Evolutionary conservation across 176 grass and related monocot species (phyloP), one percentile per base, ranked within the genome.

Genomic region (Rhynchospora breviuscula): DNA sequence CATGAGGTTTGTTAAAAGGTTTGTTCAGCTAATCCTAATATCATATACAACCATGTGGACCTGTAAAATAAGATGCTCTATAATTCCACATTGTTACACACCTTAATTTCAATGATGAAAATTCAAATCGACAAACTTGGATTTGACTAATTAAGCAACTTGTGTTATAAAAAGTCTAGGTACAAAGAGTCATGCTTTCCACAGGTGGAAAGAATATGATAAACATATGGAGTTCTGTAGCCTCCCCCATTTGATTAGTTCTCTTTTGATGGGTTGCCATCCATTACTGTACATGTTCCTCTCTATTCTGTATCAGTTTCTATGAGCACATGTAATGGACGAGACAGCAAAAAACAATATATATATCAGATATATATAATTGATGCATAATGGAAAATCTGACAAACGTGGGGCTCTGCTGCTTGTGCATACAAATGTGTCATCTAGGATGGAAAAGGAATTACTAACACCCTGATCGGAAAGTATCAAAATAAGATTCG

Each of bases 1-100:
- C 44, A 81, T 48, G 17, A 81, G 79, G 79, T 44, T 66, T n/a
- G 79, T 64, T 47, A 81, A 46, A 81, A 63, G 79, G 10, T 63
- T 81, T 82, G 80, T 82, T 82, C 21, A 82, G 22, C 62, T 82
- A 67, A 52, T 67, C 62, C 25, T 49, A 65, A 51, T 82, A 23
- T 43, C 6, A 10, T 13, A 43, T 61, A 19, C 21, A 47, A 63
- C 46, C 79, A 81, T 81, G 58, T 63, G 79, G 29, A 25, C 1
- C 53, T 15, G 59, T 59, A 60, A 51, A 60, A 60, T 18, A 79
- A 60, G 6, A 56, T 73, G 8, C 3, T 40, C 77, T 43, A 80
- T 6, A 19, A 33, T 60, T 15, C 40, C 19, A 62, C 17, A 63
- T 63, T 80, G 31, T 43, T 60, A n/a, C 6, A 58, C 43, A 51